Evolutionary conservation across 805 yeast genomes (phyloP).

Genomic region (Candida ortonii): DNA sequence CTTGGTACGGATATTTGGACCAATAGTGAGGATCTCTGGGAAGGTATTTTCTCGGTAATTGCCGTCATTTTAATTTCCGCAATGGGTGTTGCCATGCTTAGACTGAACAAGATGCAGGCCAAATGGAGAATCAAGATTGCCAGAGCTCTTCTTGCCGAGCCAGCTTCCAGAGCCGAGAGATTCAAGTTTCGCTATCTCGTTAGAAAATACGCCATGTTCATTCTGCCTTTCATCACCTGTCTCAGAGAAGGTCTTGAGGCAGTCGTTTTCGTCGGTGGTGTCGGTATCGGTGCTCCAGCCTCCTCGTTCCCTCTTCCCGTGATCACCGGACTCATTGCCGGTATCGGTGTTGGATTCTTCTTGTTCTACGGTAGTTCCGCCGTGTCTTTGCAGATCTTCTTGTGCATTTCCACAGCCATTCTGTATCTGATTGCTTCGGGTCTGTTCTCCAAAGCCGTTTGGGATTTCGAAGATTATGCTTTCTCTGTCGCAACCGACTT

Average conservation of each 20-base stretch:
- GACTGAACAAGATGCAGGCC: slow-evolving; percentile 93
- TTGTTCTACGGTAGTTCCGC: slow-evolving; percentile 81
- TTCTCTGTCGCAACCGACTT: slow-evolving; percentile 78
- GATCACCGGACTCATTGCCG: slow-evolving; percentile 78
- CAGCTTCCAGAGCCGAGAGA: slow-evolving; percentile 46
- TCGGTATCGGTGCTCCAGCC: slow-evolving; percentile 57
- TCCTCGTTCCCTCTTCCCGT: slow-evolving; percentile 91
- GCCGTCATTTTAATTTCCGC: slow-evolving; percentile 85
- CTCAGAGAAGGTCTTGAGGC: slow-evolving; percentile 98
- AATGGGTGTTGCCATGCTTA: slow-evolving; percentile 96
- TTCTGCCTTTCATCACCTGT: slow-evolving; percentile 86
- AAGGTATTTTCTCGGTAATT: slow-evolving; percentile 88
- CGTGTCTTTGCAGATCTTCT: slow-evolving; percentile 81
- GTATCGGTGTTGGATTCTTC: slow-evolving; percentile 63
- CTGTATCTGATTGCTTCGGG: slow-evolving; percentile 90
- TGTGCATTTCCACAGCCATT: slow-evolving; percentile 83
- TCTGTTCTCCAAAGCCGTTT: slow-evolving; percentile 86
- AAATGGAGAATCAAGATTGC: slow-evolving; percentile 98
- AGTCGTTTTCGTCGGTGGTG: slow-evolving; percentile 94
- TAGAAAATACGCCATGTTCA: slow-evolving; percentile 81
- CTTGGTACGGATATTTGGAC: slow-evolving; percentile 83
- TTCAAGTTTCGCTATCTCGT: slow-evolving; percentile 53
- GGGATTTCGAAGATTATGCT: slow-evolving; percentile 76
- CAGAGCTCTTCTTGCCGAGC: slow-evolving; percentile 64
- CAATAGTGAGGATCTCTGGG: slow-evolving; percentile 90